Evolutionary conservation across 768 basidiomycete genomes (phyloP).

Genomic region (Rhodotorula taiwanensis): DNA sequence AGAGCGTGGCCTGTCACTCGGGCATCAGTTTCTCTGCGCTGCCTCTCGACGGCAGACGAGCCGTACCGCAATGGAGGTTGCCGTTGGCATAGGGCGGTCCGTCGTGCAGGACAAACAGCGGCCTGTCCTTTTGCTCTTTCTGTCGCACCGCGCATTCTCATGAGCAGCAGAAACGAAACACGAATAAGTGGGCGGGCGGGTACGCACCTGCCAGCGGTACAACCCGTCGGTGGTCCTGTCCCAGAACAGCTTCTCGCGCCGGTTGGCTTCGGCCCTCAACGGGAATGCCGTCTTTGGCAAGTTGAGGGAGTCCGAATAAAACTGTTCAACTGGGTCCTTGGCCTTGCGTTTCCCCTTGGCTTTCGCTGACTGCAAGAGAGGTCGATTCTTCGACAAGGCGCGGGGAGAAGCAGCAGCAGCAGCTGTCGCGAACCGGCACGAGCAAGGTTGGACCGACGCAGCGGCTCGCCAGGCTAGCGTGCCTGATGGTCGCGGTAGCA

Average conservation of each 20-base stretch:
- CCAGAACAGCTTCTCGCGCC: slow-evolving; percentile 57
- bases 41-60: neutral
- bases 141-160: slow-evolving; percentile 40
- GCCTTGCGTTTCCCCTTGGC: neutral
- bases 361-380: neutral
- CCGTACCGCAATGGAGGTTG: slow-evolving; percentile 80
- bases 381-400: too few species aligned
- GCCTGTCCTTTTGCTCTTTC: slow-evolving; percentile 61
- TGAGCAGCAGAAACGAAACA: neutral
- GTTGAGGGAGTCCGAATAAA: slow-evolving; percentile 59
- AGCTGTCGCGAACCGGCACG: too few species aligned
- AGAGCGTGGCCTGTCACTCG: slow-evolving; percentile 72
- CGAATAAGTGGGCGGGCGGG: neutral
- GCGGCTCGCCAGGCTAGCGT: too few species aligned
- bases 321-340: slow-evolving; percentile 36
- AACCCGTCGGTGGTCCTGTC: slow-evolving; percentile 63
- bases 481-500: too few species aligned
- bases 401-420: neutral
- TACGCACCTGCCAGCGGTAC: slow-evolving; percentile 54
- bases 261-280: slow-evolving; percentile 60
- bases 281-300: slow-evolving; percentile 78
- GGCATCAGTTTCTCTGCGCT: neutral
- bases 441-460: too few species aligned
- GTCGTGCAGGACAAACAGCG: slow-evolving; percentile 80
- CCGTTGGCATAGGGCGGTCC: slow-evolving; percentile 98